phyloP scores from a whole-genome alignment of 129 eudicot species.

The Chrysanthemum lavandulifolium region DNA sequence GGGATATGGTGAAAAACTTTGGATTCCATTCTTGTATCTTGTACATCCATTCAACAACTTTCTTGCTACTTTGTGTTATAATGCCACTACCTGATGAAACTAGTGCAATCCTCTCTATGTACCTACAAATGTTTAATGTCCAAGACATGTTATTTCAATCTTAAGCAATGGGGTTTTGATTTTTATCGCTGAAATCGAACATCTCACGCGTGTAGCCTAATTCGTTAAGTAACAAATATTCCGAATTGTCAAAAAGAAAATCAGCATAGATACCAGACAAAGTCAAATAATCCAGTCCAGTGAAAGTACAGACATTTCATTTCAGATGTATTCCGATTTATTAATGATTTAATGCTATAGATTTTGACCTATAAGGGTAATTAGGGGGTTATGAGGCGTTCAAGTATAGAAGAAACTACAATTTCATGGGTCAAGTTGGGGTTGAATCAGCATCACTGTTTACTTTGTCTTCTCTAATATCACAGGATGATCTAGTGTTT shows the following conservation, averaged over 20 bases:
- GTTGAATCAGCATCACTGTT: neutral
- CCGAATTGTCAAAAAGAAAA: neutral
- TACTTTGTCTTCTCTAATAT: neutral
- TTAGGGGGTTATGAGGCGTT: neutral
- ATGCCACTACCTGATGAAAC: conserved; percentile 64
- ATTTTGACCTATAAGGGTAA: neutral
- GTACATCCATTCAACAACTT: conserved; percentile 72
- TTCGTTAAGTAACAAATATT: neutral
- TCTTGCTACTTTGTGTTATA: conserved; percentile 48
- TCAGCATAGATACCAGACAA: neutral
- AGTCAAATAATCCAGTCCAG: neutral
- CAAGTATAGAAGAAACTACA: neutral
- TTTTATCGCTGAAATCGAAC: too few species aligned
- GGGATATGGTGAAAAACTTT: conserved; percentile 78
- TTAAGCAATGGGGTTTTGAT: neutral
- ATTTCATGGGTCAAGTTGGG: neutral
- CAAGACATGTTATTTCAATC: neutral
- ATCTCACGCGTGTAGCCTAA: neutral
- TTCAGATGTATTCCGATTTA: neutral
- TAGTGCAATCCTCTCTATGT: conserved; percentile 78
- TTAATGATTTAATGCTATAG: neutral
- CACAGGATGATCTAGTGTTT: neutral
- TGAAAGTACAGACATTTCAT: neutral
- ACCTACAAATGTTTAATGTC: conserved; percentile 39
- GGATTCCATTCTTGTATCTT: conserved; percentile 91